These are phyloP conservation scores for Cicer arietinum DNA, from an alignment of 306 rosid species.

Conservation along the genomic window DNA sequence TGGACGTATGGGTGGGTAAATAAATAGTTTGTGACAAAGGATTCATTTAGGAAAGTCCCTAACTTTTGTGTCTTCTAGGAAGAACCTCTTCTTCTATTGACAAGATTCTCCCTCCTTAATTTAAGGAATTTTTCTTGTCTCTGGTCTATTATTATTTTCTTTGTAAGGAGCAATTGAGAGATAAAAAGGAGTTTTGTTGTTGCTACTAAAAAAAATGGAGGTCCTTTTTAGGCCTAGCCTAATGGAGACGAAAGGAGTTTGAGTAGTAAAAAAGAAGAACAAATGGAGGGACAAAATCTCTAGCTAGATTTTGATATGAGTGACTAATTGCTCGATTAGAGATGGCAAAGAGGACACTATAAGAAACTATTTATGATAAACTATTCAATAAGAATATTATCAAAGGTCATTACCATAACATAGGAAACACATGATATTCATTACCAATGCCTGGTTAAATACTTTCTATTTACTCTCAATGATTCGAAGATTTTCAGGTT, in stretches of 20 bases:
- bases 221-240: neutral
- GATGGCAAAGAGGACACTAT: neutral
- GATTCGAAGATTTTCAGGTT: neutral
- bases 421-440: neutral
- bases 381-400: neutral
- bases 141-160: neutral
- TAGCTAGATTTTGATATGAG: neutral
- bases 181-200: neutral
- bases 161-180: neutral
- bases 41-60: no score
- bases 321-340: neutral
- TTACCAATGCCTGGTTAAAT: neutral
- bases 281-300: neutral
- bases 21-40: no score
- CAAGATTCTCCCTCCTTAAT: neutral
- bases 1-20: no score
- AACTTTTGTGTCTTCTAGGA: no score
- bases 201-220: neutral
- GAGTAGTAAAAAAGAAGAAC: neutral
- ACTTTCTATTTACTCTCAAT: neutral
- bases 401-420: neutral
- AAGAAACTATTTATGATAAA: neutral
- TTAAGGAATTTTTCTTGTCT: neutral
- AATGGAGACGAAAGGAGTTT: neutral
- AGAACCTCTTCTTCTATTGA: no score